A percentile compares a stretch with the other conserved stretches of the same genome.
Evolutionary conservation across 2,329 filamentous ascomycete genomes (phyloP).

Genomic region (Emericellopsis atlantica): DNA sequence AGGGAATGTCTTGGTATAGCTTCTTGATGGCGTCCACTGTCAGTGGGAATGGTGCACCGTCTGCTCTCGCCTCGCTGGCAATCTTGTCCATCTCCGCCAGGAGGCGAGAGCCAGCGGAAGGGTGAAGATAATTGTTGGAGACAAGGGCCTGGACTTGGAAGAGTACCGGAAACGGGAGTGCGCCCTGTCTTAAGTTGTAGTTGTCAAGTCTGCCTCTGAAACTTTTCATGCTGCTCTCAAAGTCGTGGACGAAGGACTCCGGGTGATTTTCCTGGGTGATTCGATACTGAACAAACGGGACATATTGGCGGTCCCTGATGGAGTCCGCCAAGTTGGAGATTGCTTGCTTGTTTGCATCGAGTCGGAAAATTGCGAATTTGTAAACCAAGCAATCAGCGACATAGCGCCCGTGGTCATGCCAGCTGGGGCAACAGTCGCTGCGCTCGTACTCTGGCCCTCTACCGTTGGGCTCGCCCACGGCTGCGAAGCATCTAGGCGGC

Average conservation of each 20-base stretch:
- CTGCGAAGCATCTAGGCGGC: conserved; percentile 34
- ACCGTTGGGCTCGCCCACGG: background rate
- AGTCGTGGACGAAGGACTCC: conserved; percentile 6
- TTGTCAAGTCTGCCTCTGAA: conserved; percentile 18
- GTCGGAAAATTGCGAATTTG: conserved; percentile 15
- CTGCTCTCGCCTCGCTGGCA: conserved; percentile 11
- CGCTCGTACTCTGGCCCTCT: conserved; percentile 12
- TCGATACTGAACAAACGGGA: conserved; percentile 10
- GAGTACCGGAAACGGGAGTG: conserved; percentile 37
- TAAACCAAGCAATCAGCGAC: conserved; percentile 32
- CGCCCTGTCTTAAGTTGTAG: conserved; percentile 1
- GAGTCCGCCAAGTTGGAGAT: conserved; percentile 7
- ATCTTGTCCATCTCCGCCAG: conserved; percentile 26
- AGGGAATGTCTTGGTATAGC: conserved; percentile 38
- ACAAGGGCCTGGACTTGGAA: conserved; percentile 54
- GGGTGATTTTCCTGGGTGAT: conserved; percentile 7
- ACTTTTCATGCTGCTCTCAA: conserved; percentile 9
- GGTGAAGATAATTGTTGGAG: conserved; percentile 49
- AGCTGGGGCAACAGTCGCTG: conserved; percentile 11
- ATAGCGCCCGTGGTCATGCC: conserved; percentile 16
- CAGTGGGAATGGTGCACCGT: conserved; percentile 19
- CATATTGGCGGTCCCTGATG: conserved; percentile 7
- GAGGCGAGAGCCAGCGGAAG: conserved; percentile 33
- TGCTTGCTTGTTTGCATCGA: conserved; percentile 9
- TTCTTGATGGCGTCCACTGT: conserved; percentile 40